Evolutionary conservation across 106 monocot genomes (phyloP).

Genomic region (Platanthera guangdongensis): DNA sequence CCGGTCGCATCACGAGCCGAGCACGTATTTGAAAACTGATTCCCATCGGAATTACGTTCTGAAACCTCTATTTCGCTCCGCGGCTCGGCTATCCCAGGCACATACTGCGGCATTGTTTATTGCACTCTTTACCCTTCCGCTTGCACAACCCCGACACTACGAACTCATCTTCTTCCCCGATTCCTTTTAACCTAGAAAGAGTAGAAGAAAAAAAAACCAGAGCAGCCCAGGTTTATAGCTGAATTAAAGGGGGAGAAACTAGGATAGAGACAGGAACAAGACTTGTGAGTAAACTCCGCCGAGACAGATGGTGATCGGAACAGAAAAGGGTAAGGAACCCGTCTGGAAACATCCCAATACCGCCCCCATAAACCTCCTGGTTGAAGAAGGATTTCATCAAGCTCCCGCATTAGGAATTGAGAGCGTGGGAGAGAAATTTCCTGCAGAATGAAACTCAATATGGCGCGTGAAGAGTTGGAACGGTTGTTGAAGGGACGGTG

Average conservation of each 20-base stretch:
- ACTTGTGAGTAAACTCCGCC: not conserved
- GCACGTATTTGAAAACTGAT: not conserved
- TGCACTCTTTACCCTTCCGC: not conserved
- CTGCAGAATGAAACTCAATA: no score
- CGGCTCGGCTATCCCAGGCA: not conserved
- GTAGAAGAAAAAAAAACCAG: not conserved
- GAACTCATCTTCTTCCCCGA: not conserved
- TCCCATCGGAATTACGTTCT: not conserved
- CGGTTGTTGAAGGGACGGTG: no score
- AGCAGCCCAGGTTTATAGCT: conserved; percentile 3
- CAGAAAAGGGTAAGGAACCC: not conserved
- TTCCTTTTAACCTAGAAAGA: not conserved
- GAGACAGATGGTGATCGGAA: not conserved
- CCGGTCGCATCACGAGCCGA: not conserved
- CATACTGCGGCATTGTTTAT: not conserved
- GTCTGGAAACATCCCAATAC: not conserved
- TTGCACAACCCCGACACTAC: not conserved
- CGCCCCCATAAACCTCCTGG: not conserved
- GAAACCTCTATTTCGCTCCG: not conserved
- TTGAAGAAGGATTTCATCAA: not conserved
- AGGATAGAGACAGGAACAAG: not conserved
- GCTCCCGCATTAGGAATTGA: not conserved
- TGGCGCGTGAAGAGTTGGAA: no score
- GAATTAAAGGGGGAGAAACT: not conserved
- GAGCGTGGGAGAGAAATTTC: no score